A percentile compares a stretch with the other conserved stretches of the same genome.
phyloP scores from a whole-genome alignment of 2,329 filamentous ascomycete species.

The Talaromyces sp. region DNA sequence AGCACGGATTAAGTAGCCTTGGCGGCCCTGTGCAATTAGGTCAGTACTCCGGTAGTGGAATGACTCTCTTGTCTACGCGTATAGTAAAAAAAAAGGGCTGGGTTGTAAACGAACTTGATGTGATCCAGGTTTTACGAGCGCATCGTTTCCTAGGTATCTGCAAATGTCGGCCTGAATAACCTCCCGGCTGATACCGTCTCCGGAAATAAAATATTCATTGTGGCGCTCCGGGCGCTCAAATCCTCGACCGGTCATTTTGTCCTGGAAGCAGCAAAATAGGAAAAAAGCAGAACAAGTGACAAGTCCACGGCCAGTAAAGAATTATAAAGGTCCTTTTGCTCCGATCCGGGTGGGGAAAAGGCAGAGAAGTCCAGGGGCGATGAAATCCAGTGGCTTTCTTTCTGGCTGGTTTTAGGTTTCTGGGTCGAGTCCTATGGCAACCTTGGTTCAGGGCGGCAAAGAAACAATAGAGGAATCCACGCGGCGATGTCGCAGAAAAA shows the following conservation, averaged over 20 bases:
- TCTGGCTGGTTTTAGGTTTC: not conserved
- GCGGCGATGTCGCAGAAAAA: not conserved
- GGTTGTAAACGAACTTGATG: conserved; percentile 58
- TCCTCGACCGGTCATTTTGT: conserved; percentile 35
- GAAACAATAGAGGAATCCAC: not conserved
- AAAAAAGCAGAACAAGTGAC: conserved; percentile 7
- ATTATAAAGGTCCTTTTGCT: not conserved
- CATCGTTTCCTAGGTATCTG: conserved; percentile 77
- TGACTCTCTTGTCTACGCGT: conserved; percentile 7
- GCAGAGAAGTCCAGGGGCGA: not conserved
- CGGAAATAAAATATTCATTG: conserved; percentile 75
- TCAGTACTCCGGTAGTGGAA: not conserved
- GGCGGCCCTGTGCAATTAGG: conserved; percentile 46
- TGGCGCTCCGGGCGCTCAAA: conserved; percentile 36
- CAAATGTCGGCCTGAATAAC: conserved; percentile 82
- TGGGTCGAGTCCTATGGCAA: not conserved
- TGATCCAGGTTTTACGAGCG: conserved; percentile 67
- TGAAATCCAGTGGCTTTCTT: not conserved
- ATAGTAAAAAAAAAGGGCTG: conserved; percentile 1
- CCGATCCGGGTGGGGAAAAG: not conserved
- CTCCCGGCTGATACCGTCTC: conserved; percentile 75
- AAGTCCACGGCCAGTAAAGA: conserved; percentile 1
- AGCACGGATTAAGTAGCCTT: conserved; percentile 72
- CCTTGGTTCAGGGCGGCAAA: not conserved
- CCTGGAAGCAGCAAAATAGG: conserved; percentile 15